Base-by-base conservation (phyloP, 2,329 filamentous ascomycete species). In the Apiospora koreana region DNA sequence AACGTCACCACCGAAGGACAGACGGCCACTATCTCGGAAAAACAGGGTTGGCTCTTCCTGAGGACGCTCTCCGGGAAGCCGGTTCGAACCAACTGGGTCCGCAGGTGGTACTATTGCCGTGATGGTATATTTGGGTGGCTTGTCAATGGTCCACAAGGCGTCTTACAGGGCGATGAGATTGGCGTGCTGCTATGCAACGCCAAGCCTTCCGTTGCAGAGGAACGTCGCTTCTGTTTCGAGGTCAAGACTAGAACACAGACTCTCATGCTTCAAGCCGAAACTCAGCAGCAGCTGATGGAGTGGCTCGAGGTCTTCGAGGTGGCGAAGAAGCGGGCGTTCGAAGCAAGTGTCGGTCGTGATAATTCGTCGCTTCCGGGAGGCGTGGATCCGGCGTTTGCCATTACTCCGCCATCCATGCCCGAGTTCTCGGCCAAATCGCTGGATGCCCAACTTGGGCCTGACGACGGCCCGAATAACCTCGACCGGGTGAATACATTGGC, bases 111-210 rank as follows among this genome's bases (percentile, higher is more conserved):
- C 78, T 98, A 97, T 80, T 92, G 97, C 75, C 95, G 95, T 73
- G 92, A 97, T 77, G 95, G 96, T 48, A 96, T 98, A 70, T 98
- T 99, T 80, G 96, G 96, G 28, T 98, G 94, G 90, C 86, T 99
- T 6, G 89, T 96, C 25, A 94, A 97, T 76, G 93, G 93, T 3
- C 85, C 90, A 0, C 90, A 95, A 71, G 95, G 94, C 43, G 96
- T 99, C 28, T 90, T 98, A 75, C 95, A 98, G 80, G 97, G 94
- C 65, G 96, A 99, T 77, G 94, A 97, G 82, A 97, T 97, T 72
- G 96, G 96, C 50, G 95, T 99, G 3, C 83, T 99, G 68, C 89
- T 99, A 48, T 99, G 96, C 83, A 97, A 94, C 77, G 93, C 96
- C 66, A 94, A 95, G 76, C 94, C 95, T 23, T 94, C 95, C 0